phyloP scores from a whole-genome alignment of 2,329 filamentous ascomycete genomes.

The Trichothecium sympodiale region DNA sequence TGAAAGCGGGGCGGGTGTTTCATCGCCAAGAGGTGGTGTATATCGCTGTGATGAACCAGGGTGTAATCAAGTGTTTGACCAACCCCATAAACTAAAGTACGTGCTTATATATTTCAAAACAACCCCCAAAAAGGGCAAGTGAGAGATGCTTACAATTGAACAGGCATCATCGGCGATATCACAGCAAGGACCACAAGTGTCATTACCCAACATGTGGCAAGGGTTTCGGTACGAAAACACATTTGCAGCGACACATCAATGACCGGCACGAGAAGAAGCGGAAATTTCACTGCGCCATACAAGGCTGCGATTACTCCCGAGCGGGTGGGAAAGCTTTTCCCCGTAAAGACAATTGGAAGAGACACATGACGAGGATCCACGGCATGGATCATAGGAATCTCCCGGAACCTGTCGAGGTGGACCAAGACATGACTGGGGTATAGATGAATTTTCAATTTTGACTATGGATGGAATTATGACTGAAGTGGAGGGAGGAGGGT shows the following conservation, averaged over 20 bases:
- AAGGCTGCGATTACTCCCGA: slow-evolving; percentile 44
- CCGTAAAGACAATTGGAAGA: slow-evolving; percentile 51
- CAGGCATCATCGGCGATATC: slow-evolving; percentile 50
- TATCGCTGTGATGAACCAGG: slow-evolving; percentile 25
- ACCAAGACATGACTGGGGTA: slow-evolving; percentile 20
- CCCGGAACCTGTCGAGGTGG: slow-evolving; percentile 30
- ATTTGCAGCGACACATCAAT: slow-evolving; percentile 51
- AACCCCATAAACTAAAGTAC: slow-evolving; percentile 49
- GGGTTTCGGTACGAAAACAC: slow-evolving; percentile 50
- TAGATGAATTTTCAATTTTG: slow-evolving; percentile 1
- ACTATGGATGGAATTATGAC: background rate
- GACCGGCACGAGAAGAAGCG: slow-evolving; percentile 50
- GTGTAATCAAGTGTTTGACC: slow-evolving; percentile 36
- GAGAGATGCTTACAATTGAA: slow-evolving; percentile 10
- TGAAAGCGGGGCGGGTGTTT: slow-evolving; percentile 10
- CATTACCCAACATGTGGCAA: slow-evolving; percentile 40
- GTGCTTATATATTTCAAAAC: slow-evolving; percentile 8
- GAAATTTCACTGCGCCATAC: slow-evolving; percentile 46
- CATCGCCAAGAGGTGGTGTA: slow-evolving; percentile 17
- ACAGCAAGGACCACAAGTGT: slow-evolving; percentile 48
- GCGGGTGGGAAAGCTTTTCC: slow-evolving; percentile 47
- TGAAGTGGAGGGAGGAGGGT: background rate
- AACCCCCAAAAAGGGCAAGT: slow-evolving; percentile 1
- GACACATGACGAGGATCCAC: slow-evolving; percentile 52
- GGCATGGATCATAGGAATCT: slow-evolving; percentile 26